These are phyloP conservation scores for Aurantiochytrium sp. DNA, from an alignment of 108 stramenopile species.

Conservation along the genomic window DNA sequence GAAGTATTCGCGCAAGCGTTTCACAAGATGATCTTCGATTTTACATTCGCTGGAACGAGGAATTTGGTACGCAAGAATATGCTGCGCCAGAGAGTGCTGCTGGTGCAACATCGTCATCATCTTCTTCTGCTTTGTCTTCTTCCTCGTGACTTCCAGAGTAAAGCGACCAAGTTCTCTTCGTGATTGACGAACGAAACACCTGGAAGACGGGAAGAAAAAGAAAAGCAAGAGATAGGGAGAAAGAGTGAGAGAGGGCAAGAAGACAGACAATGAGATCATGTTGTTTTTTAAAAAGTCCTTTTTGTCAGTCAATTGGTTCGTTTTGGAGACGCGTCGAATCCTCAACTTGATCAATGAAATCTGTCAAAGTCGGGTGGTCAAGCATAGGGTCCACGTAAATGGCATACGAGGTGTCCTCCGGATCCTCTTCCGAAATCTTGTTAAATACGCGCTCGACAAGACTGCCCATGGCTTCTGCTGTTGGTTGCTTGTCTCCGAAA, in stretches of 20 bases:
- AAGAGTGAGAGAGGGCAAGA: too few species aligned
- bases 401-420: background rate
- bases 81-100: background rate
- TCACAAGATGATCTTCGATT: background rate
- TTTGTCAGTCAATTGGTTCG: background rate
- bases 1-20: background rate
- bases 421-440: background rate
- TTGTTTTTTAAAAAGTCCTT: too few species aligned
- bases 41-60: background rate
- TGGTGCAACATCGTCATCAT: too few species aligned
- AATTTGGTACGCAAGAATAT: slow-evolving; percentile 1
- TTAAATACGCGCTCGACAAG: background rate
- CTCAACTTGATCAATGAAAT: background rate
- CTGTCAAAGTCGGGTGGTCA: background rate
- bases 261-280: too few species aligned
- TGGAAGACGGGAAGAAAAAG: too few species aligned
- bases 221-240: too few species aligned
- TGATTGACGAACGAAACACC: too few species aligned
- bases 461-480: background rate
- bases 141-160: too few species aligned
- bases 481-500: background rate
- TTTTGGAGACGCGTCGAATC: background rate
- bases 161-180: too few species aligned
- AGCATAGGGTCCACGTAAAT: background rate
- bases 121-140: too few species aligned